These are phyloP conservation scores for Neospermospora avenae DNA, from an alignment of 2,329 filamentous ascomycete species.

Conservation along the genomic window DNA sequence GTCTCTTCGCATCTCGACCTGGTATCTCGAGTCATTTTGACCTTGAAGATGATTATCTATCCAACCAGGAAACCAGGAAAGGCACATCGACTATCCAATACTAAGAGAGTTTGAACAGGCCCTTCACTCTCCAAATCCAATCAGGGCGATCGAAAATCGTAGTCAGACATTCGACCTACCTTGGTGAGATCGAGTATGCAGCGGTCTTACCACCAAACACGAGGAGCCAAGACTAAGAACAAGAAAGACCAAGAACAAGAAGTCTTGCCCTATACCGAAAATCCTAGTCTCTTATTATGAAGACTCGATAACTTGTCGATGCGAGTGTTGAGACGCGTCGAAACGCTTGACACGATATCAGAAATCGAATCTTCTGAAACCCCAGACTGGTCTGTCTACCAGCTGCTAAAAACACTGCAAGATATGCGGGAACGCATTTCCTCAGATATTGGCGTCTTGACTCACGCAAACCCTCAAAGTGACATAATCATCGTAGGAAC, in stretches of 20 bases:
- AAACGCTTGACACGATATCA: constrained; percentile 18
- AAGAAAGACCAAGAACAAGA: neutral
- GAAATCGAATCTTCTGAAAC: constrained; percentile 4
- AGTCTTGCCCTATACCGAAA: constrained; percentile 13
- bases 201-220: neutral
- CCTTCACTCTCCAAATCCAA: constrained; percentile 19
- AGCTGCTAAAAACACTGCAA: constrained; percentile 18
- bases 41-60: constrained; percentile 24
- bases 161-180: constrained; percentile 3
- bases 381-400: constrained; percentile 4
- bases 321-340: constrained; percentile 21
- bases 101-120: constrained; percentile 28
- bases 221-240: neutral
- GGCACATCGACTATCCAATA: constrained; percentile 27
- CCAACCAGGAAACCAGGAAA: constrained; percentile 13
- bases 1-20: constrained; percentile 26
- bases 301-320: constrained; percentile 26
- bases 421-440: constrained; percentile 22
- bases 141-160: constrained; percentile 16
- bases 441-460: constrained; percentile 21
- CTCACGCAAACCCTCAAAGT: neutral
- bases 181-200: constrained; percentile 15
- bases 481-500: neutral
- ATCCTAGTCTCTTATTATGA: constrained; percentile 16
- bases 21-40: constrained; percentile 22